phyloP scores from a whole-genome alignment of 2,329 filamentous ascomycete species.

The Venturia pyrina region DNA sequence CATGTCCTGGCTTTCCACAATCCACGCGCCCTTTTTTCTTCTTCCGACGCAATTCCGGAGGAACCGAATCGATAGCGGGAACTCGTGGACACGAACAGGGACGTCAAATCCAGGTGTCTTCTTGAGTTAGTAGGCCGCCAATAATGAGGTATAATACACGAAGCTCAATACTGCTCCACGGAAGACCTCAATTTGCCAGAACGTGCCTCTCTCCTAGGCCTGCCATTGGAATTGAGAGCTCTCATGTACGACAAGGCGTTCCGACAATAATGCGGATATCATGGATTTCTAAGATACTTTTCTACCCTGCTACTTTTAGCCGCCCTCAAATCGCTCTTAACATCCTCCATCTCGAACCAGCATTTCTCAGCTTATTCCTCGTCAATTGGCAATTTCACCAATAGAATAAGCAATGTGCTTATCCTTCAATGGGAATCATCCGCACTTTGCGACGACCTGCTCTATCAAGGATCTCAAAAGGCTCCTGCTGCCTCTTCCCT shows the following conservation, averaged over 20 bases:
- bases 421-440: not conserved
- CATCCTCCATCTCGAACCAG: not conserved
- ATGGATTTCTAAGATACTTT: too few relatives aligned
- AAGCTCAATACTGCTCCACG: not conserved
- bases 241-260: not conserved
- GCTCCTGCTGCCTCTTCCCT: not conserved
- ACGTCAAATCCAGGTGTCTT: not conserved
- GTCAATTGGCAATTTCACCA: not conserved
- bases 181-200: not conserved
- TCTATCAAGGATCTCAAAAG: not conserved
- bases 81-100: not conserved
- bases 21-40: too few relatives aligned
- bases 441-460: not conserved
- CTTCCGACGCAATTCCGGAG: too few relatives aligned
- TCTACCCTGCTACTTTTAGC: too few relatives aligned
- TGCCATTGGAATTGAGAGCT: not conserved
- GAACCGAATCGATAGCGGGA: too few relatives aligned
- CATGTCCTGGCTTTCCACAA: too few relatives aligned
- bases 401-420: not conserved
- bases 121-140: too few relatives aligned
- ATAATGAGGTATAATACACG: too few relatives aligned
- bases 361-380: too few relatives aligned
- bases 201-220: not conserved
- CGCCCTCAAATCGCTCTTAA: too few relatives aligned
- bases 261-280: too few relatives aligned